Conservation (phyloP, 2,329 filamentous ascomycete species). For the Bipolaris sorokiniana region DNA sequence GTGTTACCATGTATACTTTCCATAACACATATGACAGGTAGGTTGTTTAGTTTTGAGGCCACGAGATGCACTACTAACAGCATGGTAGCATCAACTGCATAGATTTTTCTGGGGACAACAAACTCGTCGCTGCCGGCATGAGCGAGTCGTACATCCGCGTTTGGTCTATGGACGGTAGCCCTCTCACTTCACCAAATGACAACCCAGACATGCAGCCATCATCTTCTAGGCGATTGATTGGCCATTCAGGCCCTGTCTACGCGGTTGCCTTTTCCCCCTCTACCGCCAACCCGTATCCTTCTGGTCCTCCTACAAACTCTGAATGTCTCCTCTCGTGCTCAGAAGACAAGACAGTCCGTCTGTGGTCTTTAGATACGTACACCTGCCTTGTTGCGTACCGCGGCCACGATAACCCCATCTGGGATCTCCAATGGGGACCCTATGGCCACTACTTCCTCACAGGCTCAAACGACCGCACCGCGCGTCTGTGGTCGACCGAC, state of each 20-base stretch:
- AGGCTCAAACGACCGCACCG: slow-evolving; percentile 86
- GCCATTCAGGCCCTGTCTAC: slow-evolving; percentile 89
- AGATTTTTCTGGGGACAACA: slow-evolving; percentile 91
- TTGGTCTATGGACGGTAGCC: slow-evolving; percentile 87
- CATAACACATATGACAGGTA: slow-evolving; percentile 94
- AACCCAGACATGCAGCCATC: slow-evolving; percentile 60
- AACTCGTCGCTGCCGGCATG: slow-evolving; percentile 85
- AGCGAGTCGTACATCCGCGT: slow-evolving; percentile 94
- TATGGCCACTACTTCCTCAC: slow-evolving; percentile 95
- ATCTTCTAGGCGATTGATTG: slow-evolving; percentile 79
- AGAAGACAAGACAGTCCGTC: slow-evolving; percentile 82
- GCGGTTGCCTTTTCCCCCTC: slow-evolving; percentile 86
- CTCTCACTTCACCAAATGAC: slow-evolving; percentile 71
- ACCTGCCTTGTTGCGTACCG: slow-evolving; percentile 94
- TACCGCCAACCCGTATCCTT: slow-evolving; percentile 55
- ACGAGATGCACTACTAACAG: not conserved
- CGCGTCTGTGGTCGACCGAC: slow-evolving; percentile 90
- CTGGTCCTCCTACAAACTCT: slow-evolving; percentile 63
- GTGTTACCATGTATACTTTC: slow-evolving; percentile 97
- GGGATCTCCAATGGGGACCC: slow-evolving; percentile 87
- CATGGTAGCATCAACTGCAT: slow-evolving; percentile 79
- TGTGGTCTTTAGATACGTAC: slow-evolving; percentile 94
- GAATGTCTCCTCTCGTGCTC: slow-evolving; percentile 87
- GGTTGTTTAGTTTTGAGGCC: slow-evolving; percentile 38
- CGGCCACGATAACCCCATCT: slow-evolving; percentile 87